Base-by-base conservation (phyloP, 306 rosid species). In the Dryas alaskensis region DNA sequence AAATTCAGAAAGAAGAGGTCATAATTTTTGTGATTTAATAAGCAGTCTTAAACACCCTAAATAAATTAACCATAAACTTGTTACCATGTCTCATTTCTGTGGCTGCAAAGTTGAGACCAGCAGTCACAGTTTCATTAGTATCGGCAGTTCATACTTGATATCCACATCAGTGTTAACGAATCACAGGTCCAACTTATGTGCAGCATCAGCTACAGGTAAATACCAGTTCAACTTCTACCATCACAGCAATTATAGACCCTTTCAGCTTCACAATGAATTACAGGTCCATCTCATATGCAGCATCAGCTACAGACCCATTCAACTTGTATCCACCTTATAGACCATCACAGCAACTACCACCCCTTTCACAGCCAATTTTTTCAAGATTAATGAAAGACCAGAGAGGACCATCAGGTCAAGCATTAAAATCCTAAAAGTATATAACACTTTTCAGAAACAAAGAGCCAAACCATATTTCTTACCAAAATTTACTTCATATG, bases 401-500 rank as follows among this genome's bases (percentile, higher is more conserved):
- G 60, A 63, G 69, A 79, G 9, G 47, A 70, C 76, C 73, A 77
- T 82, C 78, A 79, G 77, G 73, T 78, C 74, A 87, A 81, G 79
- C 25, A 81, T 72, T 75, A 73, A 70, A 87, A 86, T 74, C 79
- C 74, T 74, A 66, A 54, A 55, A 55, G 70, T 11, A 74, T 66
- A 72, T 40, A 72, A 52, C 22, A 73, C 78, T 80, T 81, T 73
- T 60, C 63, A 82, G 68, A 84, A 82, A 76, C 70, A 82, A 64
- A 67, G 65, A 82, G 70, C 59, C 73, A 59, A 81, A 80, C 79
- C 84, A 74, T 78, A 78, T 72, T 62, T 75, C 92, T 88, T 84
- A 90, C 92, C 96, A 84, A 87, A 73, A 49, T 74, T 74, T 69
- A 63, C 84, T 72, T 76, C 81, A 81, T 65, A 81, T 79, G 74